phyloP scores from a whole-genome alignment of 768 basidiomycete species.

The Russula dissimulans region DNA sequence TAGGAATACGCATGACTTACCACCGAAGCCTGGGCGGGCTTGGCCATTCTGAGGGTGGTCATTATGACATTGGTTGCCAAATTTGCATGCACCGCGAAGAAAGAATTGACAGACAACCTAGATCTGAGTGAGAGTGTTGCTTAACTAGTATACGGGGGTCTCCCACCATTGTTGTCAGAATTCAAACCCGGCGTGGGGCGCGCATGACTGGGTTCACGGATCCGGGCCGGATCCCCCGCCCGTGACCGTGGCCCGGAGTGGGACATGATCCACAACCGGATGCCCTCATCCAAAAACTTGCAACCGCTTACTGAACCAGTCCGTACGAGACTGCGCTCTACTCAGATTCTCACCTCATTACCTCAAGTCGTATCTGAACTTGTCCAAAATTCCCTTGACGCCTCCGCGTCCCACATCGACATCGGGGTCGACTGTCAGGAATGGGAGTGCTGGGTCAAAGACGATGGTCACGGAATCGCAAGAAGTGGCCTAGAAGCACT shows the following conservation, averaged over 20 bases:
- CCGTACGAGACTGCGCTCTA: constrained; percentile 65
- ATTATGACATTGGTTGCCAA: constrained; percentile 51
- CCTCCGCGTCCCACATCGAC: constrained; percentile 57
- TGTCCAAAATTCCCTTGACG: constrained; percentile 85
- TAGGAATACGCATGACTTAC: constrained; percentile 29
- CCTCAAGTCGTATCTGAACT: constrained; percentile 77
- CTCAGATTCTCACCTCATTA: constrained; percentile 75
- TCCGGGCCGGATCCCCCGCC: no score
- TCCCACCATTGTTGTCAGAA: constrained; percentile 2
- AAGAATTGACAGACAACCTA: constrained; percentile 52
- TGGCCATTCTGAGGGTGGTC: constrained; percentile 40
- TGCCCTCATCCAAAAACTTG: constrained; percentile 1
- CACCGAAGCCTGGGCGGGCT: constrained; percentile 32
- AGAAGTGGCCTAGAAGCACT: constrained; percentile 49
- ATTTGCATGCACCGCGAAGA: constrained; percentile 52
- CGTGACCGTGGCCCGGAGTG: no score
- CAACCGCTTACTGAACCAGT: constrained; percentile 46
- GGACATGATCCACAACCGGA: not conserved
- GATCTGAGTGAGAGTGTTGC: not conserved
- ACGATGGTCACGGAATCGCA: constrained; percentile 74
- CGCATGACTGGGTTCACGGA: no score
- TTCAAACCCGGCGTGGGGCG: not conserved
- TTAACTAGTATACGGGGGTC: not conserved
- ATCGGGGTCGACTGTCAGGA: constrained; percentile 64
- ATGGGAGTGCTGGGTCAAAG: constrained; percentile 80